Percentiles rank a stretch among this genome's conserved stretches.
Evolutionary conservation across 2,329 filamentous ascomycete species (phyloP).

Genomic region (Aspergillus eucalypticola): DNA sequence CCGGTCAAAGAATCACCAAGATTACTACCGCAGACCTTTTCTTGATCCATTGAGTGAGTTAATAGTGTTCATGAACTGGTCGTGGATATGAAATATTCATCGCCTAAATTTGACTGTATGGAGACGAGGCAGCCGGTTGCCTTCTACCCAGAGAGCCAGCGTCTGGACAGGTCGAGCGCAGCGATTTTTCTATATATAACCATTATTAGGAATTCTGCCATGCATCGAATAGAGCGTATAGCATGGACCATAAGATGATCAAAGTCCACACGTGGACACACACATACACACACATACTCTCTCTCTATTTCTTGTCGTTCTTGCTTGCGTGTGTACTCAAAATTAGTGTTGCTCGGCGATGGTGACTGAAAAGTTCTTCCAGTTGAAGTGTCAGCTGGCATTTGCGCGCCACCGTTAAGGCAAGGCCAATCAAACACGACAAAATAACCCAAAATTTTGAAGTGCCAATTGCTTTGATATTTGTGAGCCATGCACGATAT

Average conservation of each 20-base stretch:
- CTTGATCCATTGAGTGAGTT: background rate
- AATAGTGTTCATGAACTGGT: background rate
- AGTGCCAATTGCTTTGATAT: background rate
- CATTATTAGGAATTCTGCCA: conserved; percentile 1
- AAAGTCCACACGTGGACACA: background rate
- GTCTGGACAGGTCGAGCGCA: background rate
- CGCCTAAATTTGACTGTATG: background rate
- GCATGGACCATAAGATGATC: background rate
- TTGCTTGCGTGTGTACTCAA: background rate
- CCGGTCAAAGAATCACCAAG: background rate
- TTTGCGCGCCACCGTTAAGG: background rate
- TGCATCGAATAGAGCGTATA: background rate
- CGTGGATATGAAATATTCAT: too few relatives aligned
- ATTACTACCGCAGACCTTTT: background rate
- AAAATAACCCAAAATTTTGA: background rate
- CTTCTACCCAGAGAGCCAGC: background rate
- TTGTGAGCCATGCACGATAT: background rate
- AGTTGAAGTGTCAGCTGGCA: background rate
- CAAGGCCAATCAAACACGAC: background rate
- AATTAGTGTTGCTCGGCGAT: background rate
- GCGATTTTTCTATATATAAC: background rate
- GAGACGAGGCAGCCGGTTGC: background rate
- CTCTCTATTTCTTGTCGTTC: background rate
- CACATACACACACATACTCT: too few relatives aligned
- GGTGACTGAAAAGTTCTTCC: background rate